Conservation (phyloP, 2,329 filamentous ascomycete species). For the Penicillium sp. region DNA sequence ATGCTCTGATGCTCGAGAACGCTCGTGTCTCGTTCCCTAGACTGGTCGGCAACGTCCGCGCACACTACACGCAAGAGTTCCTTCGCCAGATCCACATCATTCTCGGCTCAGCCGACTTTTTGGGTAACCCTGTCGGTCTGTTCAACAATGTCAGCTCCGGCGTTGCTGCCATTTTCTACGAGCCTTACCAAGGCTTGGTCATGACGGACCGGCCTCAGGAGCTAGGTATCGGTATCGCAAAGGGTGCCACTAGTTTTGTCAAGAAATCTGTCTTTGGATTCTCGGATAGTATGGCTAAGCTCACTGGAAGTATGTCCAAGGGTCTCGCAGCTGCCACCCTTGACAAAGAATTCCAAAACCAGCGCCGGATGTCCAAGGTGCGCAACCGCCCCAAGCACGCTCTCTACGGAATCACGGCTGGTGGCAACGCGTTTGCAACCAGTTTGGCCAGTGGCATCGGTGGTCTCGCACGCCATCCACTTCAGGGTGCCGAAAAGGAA, state of each 20-base stretch:
- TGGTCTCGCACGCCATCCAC: constrained; percentile 86
- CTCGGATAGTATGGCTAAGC: constrained; percentile 95
- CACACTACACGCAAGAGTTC: constrained; percentile 95
- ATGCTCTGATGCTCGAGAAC: constrained; percentile 92
- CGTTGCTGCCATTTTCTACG: constrained; percentile 97
- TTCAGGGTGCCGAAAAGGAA: constrained; percentile 95
- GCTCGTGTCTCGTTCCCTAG: constrained; percentile 85
- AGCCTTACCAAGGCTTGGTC: constrained; percentile 96
- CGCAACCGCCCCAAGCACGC: constrained; percentile 96
- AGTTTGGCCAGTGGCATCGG: constrained; percentile 93
- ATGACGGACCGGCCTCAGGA: constrained; percentile 95
- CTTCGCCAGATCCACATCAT: constrained; percentile 97
- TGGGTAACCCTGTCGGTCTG: constrained; percentile 93
- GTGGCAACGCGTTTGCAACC: constrained; percentile 90
- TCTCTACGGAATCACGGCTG: constrained; percentile 91
- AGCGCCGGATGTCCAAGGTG: constrained; percentile 87
- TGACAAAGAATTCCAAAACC: constrained; percentile 98
- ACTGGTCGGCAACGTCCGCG: constrained; percentile 81
- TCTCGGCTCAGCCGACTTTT: constrained; percentile 92
- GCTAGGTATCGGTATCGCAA: constrained; percentile 90
- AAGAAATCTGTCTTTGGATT: constrained; percentile 99
- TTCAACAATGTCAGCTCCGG: constrained; percentile 99
- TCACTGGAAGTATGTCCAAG: constrained; percentile 96
- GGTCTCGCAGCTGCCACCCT: constrained; percentile 92
- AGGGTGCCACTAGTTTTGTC: constrained; percentile 93